Base-by-base conservation (phyloP, 2,329 filamentous ascomycete genomes). In the Knufia petricola region DNA sequence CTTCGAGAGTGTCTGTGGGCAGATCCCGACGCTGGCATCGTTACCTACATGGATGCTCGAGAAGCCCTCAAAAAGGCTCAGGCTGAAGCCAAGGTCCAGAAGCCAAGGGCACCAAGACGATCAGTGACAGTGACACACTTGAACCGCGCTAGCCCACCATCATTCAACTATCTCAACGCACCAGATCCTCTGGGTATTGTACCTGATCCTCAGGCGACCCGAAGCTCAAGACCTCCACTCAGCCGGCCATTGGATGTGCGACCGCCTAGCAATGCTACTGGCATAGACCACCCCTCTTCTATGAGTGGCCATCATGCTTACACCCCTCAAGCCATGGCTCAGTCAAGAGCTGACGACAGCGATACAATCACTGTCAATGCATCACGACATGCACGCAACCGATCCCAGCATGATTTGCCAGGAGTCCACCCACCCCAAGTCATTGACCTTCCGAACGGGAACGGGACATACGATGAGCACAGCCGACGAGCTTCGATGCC, bases 1-100 rank as follows among this genome's bases (percentile, higher is more conserved):
- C 13, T 47, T 3, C 26, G 44, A 17, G 44, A 47, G 31, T 47
- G 44, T 30, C 23, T 47, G 20, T 47, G 44, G 44, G 44, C 44
- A 13, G 31, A 47, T 19, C 44, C 44, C 8, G 44, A 47, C 28
- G 23, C 17, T 17, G 44, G 44, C 21, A 39, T 47, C 13, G 15
- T 7, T 20, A 47, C 44, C 34, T 47, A 47, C 23, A 32, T 28
- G 13, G 24, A 47, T 39, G 44, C 44, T 26, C 44, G 44, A 9
- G 32, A 38, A 10, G 44, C 23, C 7, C 44, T 28, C 23, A 47
- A 47, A 21, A 38, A 13, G 20, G 44, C 44, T 28, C 44, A 47
- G 36, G 17, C 34, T 3, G 44, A 31, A 39, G 44, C 26, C 10
- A 32, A 24, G n/a, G 44, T n/a, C 28, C 17, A 31, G 20, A 32